Base-by-base conservation (phyloP, 2,329 filamentous ascomycete genomes). In the Aspergillus niger region DNA sequence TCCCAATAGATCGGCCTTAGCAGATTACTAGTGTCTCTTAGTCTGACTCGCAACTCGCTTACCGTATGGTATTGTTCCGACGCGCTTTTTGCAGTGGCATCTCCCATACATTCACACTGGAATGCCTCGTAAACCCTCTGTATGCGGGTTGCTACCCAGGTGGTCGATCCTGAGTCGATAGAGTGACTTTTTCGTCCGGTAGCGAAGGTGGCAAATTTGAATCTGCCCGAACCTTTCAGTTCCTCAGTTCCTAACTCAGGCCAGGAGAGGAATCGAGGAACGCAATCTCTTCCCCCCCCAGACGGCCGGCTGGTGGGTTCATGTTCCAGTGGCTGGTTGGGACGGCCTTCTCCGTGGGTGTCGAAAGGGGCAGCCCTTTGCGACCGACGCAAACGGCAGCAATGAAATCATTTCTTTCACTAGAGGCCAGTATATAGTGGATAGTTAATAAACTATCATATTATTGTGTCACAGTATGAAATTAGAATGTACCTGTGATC, bases 1-100 rank as follows among this genome's bases (percentile, higher is more conserved):
- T 61, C 32, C 47, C 51, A 61, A 61, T 61, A 61, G 59, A 61
- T 61, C 51, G 59, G 17, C 44, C 38, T 20, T 61, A 61, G 59
- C 51, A 36, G 32, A 36, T 36, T 36, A 36, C 32, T 36, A 36
- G 32, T 13, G 32, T 55, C 59, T 28, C 15, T 28, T 30, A 30
- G 26, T 30, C 47, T n/a, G 44, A 48, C n/a, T 24, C 47, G 39
- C 53, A 3, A 36, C 24, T 28, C 43, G 26, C 28, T 43, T 28
- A 44, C 43, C 39, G 53, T 44, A n/a, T 43, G 8, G 53, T 55
- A 44, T 30, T n/a, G n/a, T 17, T 22, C 41, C 41, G 41, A 36
- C 32, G 32, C 32, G 32, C 32, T 36, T 36, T 36, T 36, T 36
- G 4, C 5, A 13, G 32, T 36, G 44, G 44, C n/a, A 5, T 11